Percentiles rank a stretch among this genome's conserved stretches.
Conservation (phyloP, 768 basidiomycete genomes). For the Xerocomus potaroensis region DNA sequence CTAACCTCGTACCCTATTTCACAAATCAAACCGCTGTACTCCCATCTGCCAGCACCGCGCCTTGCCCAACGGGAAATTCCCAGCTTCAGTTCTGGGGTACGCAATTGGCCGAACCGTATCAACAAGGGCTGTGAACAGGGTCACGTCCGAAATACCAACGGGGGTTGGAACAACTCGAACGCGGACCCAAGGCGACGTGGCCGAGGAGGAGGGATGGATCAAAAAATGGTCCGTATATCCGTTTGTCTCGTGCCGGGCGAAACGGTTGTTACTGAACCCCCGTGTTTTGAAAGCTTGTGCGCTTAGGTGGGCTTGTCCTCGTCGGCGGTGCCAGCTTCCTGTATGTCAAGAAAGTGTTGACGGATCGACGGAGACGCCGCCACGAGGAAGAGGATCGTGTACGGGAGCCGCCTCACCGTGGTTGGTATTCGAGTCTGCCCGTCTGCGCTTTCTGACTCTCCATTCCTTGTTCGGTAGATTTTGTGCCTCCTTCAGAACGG, state of each 20-base stretch:
- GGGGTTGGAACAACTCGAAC: too few species aligned
- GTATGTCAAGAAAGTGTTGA: constrained; percentile 29
- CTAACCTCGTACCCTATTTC: constrained; percentile 1
- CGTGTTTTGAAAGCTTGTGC: constrained; percentile 16
- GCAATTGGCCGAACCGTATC: neutral
- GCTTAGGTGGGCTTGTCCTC: constrained; percentile 27
- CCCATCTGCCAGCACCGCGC: neutral
- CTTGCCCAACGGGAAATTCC: constrained; percentile 4
- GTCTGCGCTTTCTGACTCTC: constrained; percentile 9
- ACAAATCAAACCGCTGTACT: constrained; percentile 2
- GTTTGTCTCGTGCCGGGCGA: neutral
- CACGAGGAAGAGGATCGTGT: constrained; percentile 15
- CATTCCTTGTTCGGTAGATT: neutral
- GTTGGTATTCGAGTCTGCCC: neutral
- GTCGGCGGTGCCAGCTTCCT: constrained; percentile 28
- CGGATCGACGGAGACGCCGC: constrained; percentile 21
- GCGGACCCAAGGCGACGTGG: neutral
- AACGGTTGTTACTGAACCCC: neutral
- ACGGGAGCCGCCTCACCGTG: constrained; percentile 4
- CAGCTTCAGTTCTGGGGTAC: constrained; percentile 15
- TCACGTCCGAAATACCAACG: constrained; percentile 1
- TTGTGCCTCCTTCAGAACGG: constrained; percentile 6
- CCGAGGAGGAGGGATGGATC: constrained; percentile 12
- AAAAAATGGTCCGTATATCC: constrained; percentile 15
- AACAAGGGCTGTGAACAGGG: neutral